Conservation (phyloP, 2,329 filamentous ascomycete species). For the Colletotrichum cereale region DNA sequence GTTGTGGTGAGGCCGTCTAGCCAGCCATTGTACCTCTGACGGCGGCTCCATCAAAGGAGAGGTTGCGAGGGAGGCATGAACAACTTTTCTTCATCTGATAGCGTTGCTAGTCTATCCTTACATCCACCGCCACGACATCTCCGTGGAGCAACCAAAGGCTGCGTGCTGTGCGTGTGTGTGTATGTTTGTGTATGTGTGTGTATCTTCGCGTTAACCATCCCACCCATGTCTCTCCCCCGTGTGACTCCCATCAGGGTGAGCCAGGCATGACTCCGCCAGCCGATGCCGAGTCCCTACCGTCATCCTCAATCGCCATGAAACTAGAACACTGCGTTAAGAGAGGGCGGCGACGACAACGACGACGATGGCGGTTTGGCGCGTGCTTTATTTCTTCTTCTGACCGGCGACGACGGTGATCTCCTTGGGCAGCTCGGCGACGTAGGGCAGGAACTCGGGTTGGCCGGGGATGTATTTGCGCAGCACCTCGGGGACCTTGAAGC, state of each 20-base stretch:
- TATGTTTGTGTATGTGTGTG: not conserved
- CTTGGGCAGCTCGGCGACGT: slow-evolving; percentile 86
- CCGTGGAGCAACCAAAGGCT: not conserved
- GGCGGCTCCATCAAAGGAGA: not conserved
- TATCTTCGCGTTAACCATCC: not conserved
- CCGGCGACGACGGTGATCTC: slow-evolving; percentile 57
- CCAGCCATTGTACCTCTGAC: not conserved
- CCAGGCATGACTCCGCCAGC: not conserved
- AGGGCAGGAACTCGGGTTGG: slow-evolving; percentile 89
- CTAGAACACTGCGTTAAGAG: not conserved
- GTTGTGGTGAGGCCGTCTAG: not conserved
- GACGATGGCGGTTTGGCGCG: no score
- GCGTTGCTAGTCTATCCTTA: slow-evolving; percentile 5
- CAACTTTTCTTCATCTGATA: not conserved
- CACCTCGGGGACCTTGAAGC: slow-evolving; percentile 83
- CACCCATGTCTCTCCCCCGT: not conserved
- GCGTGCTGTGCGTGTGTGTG: no score
- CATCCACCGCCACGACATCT: slow-evolving; percentile 2
- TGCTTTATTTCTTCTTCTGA: slow-evolving; percentile 46
- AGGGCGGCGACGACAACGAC: not conserved
- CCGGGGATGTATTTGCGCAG: slow-evolving; percentile 92
- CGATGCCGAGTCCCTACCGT: no score
- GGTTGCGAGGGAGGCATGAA: no score
- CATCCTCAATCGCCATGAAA: not conserved
- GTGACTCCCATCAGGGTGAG: not conserved